Evolutionary conservation across 768 basidiomycete species (phyloP), one percentile per base, ranked within the genome.

Genomic region (Tylopilus balloui): DNA sequence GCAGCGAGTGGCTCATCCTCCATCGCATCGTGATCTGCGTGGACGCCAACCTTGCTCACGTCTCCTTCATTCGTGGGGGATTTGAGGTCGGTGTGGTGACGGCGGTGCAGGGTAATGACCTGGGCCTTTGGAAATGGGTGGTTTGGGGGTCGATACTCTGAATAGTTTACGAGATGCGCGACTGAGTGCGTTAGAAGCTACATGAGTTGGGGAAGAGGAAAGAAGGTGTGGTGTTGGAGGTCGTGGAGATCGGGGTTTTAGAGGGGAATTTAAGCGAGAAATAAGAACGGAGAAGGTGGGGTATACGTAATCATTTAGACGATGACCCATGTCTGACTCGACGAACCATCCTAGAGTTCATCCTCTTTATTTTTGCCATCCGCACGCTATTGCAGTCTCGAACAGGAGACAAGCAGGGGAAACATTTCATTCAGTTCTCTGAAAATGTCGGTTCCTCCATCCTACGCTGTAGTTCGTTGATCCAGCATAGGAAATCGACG

Each of bases 371-470:
- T 38, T 96, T 97, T 60, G 92, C 90, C 19, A 78, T 98, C 45
- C 73, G 91, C 48, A 97, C 95, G 0, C 72, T 97, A n/a, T 66
- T 96, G 36, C 92, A 94, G 70, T 86, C 86, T 9, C 75, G 95
- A 28, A 97, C 94, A 0, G 86, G 88, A 40, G 93, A 96, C 58
- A 78, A 83, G 50, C 81, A 78, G 20, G 85, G 84, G 6, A 91
- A 88, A 63, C 85, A 93, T 69, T 97, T 92, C 63, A 91, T 98
- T 48, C 77, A 91, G 60, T 88, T 98, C 56, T 83, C 75, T 45
- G 91, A 93, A 58, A 92, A 96, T 79, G 94, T 92, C 46, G 25
- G 73, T 66, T n/a, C 1, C 6, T 15, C 19, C 6, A 40, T 10
- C 2, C 0, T 15, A 12, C n/a, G 13, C 39, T n/a, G 1, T 20